These are phyloP conservation scores for Wallacemonas sp. DNA, from an alignment of 208 protist genomes.

Conservation along the genomic window DNA sequence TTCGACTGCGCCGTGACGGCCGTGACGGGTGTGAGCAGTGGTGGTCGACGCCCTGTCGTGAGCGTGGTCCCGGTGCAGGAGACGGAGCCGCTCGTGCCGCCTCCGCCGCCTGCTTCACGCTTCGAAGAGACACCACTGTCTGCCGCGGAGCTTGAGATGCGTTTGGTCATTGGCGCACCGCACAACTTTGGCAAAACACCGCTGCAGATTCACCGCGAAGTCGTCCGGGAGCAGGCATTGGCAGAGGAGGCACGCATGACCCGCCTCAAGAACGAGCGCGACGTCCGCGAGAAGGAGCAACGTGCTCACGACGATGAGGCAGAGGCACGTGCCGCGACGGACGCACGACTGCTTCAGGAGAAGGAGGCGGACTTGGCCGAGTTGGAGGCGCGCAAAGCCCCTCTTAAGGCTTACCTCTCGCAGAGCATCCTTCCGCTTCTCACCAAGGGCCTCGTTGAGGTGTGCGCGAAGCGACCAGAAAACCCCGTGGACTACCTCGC, in stretches of 20 bases:
- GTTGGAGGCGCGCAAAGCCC: slow-evolving; percentile 82
- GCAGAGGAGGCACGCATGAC: slow-evolving; percentile 46
- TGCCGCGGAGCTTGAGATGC: slow-evolving; percentile 41
- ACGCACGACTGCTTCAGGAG: slow-evolving; percentile 20
- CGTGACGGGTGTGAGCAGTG: slow-evolving; percentile 23
- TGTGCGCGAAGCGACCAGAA: slow-evolving; percentile 85
- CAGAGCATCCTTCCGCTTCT: slow-evolving; percentile 91
- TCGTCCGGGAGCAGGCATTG: slow-evolving; percentile 50
- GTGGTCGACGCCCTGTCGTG: slow-evolving; percentile 35
- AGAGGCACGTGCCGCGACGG: slow-evolving; percentile 4
- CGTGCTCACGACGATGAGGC: slow-evolving; percentile 29
- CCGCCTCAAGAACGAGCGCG: not conserved
- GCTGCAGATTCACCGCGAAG: slow-evolving; percentile 69
- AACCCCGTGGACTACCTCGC: slow-evolving; percentile 95
- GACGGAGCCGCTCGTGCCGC: slow-evolving; percentile 63
- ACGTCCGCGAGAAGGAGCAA: slow-evolving; percentile 27
- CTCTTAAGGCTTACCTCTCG: slow-evolving; percentile 89
- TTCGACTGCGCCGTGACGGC: slow-evolving; percentile 72
- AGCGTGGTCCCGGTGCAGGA: slow-evolving; percentile 47
- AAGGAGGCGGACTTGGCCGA: slow-evolving; percentile 69
- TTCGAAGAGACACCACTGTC: slow-evolving; percentile 37
- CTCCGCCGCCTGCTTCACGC: slow-evolving; percentile 55
- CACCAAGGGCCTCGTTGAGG: slow-evolving; percentile 92
- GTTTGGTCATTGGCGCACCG: slow-evolving; percentile 55
- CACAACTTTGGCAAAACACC: slow-evolving; percentile 91